These are phyloP conservation scores for Musa acuminata DNA, from an alignment of 176 grass and related monocot genomes.

Conservation along the genomic window DNA sequence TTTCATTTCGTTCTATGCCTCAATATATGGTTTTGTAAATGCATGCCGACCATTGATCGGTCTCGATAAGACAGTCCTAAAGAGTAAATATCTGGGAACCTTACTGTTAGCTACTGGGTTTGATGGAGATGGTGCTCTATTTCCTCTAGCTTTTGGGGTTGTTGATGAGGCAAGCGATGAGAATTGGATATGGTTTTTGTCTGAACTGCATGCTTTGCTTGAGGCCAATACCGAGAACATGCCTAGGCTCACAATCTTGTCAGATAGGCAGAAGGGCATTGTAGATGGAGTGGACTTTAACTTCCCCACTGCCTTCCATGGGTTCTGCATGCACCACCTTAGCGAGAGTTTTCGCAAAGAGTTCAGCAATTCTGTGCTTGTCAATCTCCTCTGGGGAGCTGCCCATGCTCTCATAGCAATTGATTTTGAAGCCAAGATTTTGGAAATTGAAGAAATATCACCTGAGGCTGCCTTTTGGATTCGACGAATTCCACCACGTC, in stretches of 20 bases:
- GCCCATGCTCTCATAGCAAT: constrained; percentile 79
- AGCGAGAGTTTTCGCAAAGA: constrained; percentile 88
- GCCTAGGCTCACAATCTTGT: constrained; percentile 89
- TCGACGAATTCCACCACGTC: constrained; percentile 47
- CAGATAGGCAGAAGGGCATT: constrained; percentile 82
- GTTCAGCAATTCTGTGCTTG: constrained; percentile 68
- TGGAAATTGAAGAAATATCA: constrained; percentile 86
- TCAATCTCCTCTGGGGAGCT: constrained; percentile 80
- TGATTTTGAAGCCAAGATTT: constrained; percentile 81
- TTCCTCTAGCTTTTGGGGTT: constrained; percentile 89
- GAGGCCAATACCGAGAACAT: constrained; percentile 95
- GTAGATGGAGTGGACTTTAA: constrained; percentile 93
- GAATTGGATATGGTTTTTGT: constrained; percentile 96
- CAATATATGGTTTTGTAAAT: constrained; percentile 91
- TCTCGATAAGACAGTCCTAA: constrained; percentile 68
- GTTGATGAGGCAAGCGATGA: constrained; percentile 93
- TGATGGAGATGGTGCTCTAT: constrained; percentile 89
- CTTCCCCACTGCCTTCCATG: constrained; percentile 95
- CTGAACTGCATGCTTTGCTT: constrained; percentile 74
- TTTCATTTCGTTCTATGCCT: constrained; percentile 91
- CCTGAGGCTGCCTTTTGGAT: constrained; percentile 92
- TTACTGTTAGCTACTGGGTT: constrained; percentile 87
- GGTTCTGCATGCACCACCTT: constrained; percentile 80
- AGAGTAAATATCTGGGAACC: constrained; percentile 95
- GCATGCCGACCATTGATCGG: constrained; percentile 88